Evolutionary conservation across 306 rosid species (phyloP), one percentile per base, ranked within the genome.

Genomic region (Rosa multiflora): DNA sequence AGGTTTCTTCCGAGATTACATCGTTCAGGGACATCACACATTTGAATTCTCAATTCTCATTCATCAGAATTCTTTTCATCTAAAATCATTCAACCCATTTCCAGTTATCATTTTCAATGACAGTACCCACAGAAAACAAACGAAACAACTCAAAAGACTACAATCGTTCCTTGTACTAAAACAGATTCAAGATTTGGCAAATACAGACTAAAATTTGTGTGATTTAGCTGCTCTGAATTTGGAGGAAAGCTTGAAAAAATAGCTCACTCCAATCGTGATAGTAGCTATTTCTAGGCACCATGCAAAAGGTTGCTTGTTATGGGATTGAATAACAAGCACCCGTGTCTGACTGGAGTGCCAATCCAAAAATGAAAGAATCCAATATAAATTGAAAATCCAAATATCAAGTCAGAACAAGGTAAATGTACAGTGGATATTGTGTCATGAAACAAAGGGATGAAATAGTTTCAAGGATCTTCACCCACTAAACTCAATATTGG

Each of bases 251-350:
- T 72, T n/a, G 51, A 13, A 40, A 40, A 9, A 39, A 23, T 10
- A 46, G 76, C 69, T 71, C 75, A 83, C 85, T 79, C 82, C 89
- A 86, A 88, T 88, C 91, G 91, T 88, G 91, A 42, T 62, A 72
- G 86, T 52, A 88, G 87, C 87, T 51, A 56, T 39, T 48, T 78
- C 72, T 37, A 51, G 83, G 81, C 86, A 86, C 82, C 23, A 78
- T 78, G 91, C 97, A 93, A 93, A 93, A 87, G 98, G 98, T 88
- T 3, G 83, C 43, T 86, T 87, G 94, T 83, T 81, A 81, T 18
- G 55, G 40, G 15, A 78, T 66, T 0, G 29, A 18, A 61, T 66
- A 88, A 85, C 98, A 91, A 91, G 81, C 94, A 88, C 98, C 97
- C 88, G 86, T 92, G 88, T 89, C 97, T 88, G 97, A 88, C 90